phyloP scores from a whole-genome alignment of 129 eudicot genomes.

The Saposhnikovia divaricata region DNA sequence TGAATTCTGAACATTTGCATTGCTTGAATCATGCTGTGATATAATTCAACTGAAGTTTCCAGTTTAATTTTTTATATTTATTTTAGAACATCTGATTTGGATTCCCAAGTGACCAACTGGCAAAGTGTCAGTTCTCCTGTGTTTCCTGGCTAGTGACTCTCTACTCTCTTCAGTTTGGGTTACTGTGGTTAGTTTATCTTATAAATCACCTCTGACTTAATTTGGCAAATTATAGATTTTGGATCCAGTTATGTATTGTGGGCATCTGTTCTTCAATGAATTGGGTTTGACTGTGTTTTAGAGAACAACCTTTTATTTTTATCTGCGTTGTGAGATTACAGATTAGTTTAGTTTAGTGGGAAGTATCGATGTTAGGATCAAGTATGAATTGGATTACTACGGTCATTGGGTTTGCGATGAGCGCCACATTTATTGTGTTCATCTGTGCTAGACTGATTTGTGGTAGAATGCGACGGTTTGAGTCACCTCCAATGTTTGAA shows the following conservation, averaged over 20 bases:
- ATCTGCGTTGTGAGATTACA: background rate
- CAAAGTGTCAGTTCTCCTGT: background rate
- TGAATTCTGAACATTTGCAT: background rate
- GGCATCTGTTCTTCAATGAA: background rate
- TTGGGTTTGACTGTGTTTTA: background rate
- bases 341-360: slow-evolving; percentile 7
- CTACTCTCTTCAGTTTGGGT: background rate
- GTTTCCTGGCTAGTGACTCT: background rate
- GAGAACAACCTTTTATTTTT: background rate
- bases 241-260: background rate
- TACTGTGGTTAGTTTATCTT: background rate
- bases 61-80: background rate
- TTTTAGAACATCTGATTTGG: background rate
- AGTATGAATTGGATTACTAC: slow-evolving; percentile 79
- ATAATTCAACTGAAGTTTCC: background rate
- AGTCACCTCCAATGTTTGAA: slow-evolving; percentile 54
- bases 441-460: slow-evolving; percentile 88
- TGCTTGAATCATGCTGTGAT: background rate
- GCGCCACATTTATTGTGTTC: slow-evolving; percentile 89
- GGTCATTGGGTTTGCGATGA: slow-evolving; percentile 90
- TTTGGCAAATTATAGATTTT: background rate
- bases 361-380: slow-evolving; percentile 47
- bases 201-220: background rate
- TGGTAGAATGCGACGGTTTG: slow-evolving; percentile 66
- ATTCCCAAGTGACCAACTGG: background rate